Base-by-base conservation (phyloP, 148 eudicot species). In the Polygonum aviculare region DNA sequence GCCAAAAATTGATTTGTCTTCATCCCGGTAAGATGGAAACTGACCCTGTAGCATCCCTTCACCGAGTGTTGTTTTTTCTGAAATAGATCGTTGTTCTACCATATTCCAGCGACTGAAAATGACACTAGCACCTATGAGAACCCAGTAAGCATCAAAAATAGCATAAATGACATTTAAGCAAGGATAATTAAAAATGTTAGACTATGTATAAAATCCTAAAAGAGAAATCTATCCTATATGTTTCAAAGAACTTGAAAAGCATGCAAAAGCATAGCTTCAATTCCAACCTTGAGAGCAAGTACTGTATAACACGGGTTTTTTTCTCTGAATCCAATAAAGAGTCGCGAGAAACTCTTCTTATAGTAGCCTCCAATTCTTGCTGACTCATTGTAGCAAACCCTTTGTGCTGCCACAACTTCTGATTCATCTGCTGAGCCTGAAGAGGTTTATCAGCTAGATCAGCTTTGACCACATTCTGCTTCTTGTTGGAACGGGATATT, bases 331-430 rank as follows among this genome's bases (percentile, higher is more conserved):
- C 94, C 84, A 95, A 79, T 75, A 83, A 79, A 33, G 92, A 79
- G 87, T 90, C 90, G 47, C 89, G 82, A 8, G 88, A 85, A 63
- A 90, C 84, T 79, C 78, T 89, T 86, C 93, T 83, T 75, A 93
- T 84, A 57, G 85, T 81, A 77, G 89, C 86, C 81, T 87, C 94
- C 74, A 90, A 81, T 79, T 90, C 94, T 69, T 79, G 85, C 81
- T 88, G 88, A 80, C 82, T 82, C 85, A 86, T 69, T 65, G 47
- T 19, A 33, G 78, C 80, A 77, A 82, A 82, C 41, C 84, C 82
- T 69, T 78, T 85, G 67, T 81, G 81, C 38, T 81, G 76, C 74
- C 77, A 49, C 39, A 75, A 70, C 73, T 83, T 81, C 75, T 72
- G 51, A 44, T n/a, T 41, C 52, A 75, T 71, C 73, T 83, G 79